These are phyloP conservation scores for Eleusine coracana DNA, from an alignment of 176 grass and related monocot species.

Conservation along the genomic window DNA sequence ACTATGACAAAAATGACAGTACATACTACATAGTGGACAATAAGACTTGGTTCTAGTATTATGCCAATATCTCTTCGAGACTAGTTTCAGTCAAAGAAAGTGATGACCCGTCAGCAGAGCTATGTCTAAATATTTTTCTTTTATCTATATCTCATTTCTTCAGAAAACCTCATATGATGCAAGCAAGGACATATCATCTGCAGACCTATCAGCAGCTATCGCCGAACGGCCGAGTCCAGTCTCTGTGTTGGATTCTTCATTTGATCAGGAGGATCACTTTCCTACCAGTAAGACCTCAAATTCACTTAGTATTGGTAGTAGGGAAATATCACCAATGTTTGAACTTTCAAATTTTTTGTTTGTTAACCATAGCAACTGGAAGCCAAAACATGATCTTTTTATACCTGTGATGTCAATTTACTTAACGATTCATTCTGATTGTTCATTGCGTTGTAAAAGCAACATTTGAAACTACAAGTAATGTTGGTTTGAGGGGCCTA, in stretches of 20 bases:
- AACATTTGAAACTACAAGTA: constrained; percentile 6
- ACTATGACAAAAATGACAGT: neutral
- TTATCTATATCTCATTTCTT: constrained; percentile 40
- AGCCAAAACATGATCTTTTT: neutral
- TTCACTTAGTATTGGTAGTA: constrained; percentile 51
- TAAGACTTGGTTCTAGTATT: neutral
- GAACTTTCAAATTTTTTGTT: constrained; percentile 18
- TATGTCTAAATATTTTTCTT: constrained; percentile 7
- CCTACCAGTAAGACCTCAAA: constrained; percentile 39
- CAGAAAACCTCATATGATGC: constrained; percentile 70
- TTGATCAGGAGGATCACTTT: constrained; percentile 61
- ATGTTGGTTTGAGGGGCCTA: neutral
- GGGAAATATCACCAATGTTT: neutral
- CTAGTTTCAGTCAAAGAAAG: neutral
- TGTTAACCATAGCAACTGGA: constrained; percentile 33
- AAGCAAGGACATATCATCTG: constrained; percentile 56
- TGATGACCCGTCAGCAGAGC: neutral
- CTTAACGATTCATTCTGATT: neutral
- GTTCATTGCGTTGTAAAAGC: neutral
- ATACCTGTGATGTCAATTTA: neutral
- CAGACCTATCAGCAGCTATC: constrained; percentile 45
- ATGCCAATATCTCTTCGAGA: neutral
- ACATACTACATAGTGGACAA: constrained; percentile 1
- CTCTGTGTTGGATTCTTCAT: constrained; percentile 72
- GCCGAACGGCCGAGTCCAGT: constrained; percentile 73